Conservation (phyloP, 2,329 filamentous ascomycete genomes). For the Phaeosphaeria sp. region DNA sequence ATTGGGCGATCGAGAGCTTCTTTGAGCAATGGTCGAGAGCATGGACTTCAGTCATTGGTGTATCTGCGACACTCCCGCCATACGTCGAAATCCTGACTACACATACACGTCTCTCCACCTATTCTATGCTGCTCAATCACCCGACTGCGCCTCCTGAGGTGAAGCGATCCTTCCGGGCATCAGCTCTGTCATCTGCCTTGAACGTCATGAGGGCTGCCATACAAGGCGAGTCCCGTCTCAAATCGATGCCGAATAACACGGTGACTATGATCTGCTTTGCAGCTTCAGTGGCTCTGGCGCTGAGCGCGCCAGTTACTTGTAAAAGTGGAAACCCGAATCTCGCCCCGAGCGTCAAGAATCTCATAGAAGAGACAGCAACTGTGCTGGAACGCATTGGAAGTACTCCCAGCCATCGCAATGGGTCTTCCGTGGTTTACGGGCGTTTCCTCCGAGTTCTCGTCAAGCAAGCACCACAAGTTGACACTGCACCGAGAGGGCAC, state of each 20-base stretch:
- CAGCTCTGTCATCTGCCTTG: constrained; percentile 73
- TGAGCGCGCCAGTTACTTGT: constrained; percentile 34
- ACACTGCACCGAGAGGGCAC: background rate
- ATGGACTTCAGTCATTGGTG: constrained; percentile 54
- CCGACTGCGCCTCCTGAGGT: constrained; percentile 73
- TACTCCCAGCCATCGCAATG: constrained; percentile 70
- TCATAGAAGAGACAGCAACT: constrained; percentile 69
- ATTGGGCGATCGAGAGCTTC: constrained; percentile 65
- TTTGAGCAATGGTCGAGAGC: constrained; percentile 70
- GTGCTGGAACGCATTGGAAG: constrained; percentile 73
- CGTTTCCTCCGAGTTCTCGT: constrained; percentile 59
- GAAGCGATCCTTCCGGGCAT: constrained; percentile 74
- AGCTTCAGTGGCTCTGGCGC: constrained; percentile 58
- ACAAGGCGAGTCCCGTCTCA: constrained; percentile 71
- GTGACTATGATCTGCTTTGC: constrained; percentile 81
- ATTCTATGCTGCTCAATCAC: constrained; percentile 76
- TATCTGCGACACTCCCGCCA: constrained; percentile 64
- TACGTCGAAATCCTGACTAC: constrained; percentile 77
- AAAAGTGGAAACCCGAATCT: constrained; percentile 33
- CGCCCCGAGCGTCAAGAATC: constrained; percentile 41
- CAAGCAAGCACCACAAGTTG: constrained; percentile 28
- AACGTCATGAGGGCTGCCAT: constrained; percentile 77
- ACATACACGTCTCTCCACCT: constrained; percentile 76
- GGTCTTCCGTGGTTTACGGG: constrained; percentile 67
- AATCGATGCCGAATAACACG: constrained; percentile 80